Evolutionary conservation across 2,329 filamentous ascomycete species (phyloP).

Genomic region (Aspergillus sp.): DNA sequence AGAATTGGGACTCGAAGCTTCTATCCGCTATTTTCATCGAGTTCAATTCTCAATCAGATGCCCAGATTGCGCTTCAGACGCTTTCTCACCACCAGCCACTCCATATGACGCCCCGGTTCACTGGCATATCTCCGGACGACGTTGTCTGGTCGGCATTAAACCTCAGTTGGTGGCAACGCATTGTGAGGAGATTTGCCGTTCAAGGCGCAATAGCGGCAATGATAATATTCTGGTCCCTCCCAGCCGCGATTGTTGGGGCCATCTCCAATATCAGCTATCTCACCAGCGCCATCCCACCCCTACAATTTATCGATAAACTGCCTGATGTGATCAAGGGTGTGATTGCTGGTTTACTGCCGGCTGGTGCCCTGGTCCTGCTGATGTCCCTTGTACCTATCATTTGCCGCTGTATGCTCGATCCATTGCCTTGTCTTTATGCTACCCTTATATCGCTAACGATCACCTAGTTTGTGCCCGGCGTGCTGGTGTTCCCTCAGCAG

Average conservation of each 20-base stretch:
- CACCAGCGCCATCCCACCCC: slow-evolving; percentile 52
- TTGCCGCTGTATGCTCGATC: slow-evolving; percentile 62
- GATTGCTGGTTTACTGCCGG: slow-evolving; percentile 79
- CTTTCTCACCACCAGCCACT: slow-evolving; percentile 81
- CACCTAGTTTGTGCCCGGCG: slow-evolving; percentile 75
- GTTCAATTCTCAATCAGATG: slow-evolving; percentile 76
- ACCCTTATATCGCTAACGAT: slow-evolving; percentile 36
- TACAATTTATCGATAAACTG: slow-evolving; percentile 73
- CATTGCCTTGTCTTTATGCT: neutral
- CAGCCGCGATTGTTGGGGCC: slow-evolving; percentile 75
- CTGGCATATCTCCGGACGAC: slow-evolving; percentile 78
- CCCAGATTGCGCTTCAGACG: slow-evolving; percentile 81
- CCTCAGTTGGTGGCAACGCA: slow-evolving; percentile 79
- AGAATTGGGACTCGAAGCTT: slow-evolving; percentile 61
- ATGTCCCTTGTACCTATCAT: slow-evolving; percentile 85
- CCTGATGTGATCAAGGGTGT: slow-evolving; percentile 72
- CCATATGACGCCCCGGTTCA: slow-evolving; percentile 83
- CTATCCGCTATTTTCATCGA: slow-evolving; percentile 85
- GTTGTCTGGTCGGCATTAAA: slow-evolving; percentile 85
- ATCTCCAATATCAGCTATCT: slow-evolving; percentile 82
- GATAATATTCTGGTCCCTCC: slow-evolving; percentile 82
- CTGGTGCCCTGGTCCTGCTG: slow-evolving; percentile 73
- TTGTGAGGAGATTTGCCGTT: slow-evolving; percentile 69
- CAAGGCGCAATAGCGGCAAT: slow-evolving; percentile 70
- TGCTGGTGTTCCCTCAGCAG: slow-evolving; percentile 75